Evolutionary conservation across 306 rosid species (phyloP).

Genomic region (Styphnolobium japonicum): DNA sequence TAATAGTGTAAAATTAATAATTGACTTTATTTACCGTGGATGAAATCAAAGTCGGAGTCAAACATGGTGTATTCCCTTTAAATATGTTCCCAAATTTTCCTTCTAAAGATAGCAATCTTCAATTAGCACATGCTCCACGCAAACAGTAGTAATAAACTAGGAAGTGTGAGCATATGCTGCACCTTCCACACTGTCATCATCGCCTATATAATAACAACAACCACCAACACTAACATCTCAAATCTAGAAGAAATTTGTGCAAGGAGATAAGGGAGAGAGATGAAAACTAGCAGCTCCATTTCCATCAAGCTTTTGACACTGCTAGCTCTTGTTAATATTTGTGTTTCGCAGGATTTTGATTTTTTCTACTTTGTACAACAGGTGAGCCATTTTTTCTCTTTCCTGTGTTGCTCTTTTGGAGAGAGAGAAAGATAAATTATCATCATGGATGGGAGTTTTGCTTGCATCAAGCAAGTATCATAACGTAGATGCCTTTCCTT

Average conservation of each 20-base stretch:
- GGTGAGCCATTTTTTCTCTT: constrained; percentile 14
- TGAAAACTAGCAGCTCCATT: background rate
- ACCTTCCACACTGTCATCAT: background rate
- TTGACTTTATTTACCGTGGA: no score
- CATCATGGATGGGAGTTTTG: background rate
- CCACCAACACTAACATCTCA: background rate
- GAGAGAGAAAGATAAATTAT: background rate
- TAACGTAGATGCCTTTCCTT: background rate
- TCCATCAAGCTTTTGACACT: constrained; percentile 23
- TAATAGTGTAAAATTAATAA: no score
- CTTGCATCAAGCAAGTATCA: background rate
- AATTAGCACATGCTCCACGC: background rate
- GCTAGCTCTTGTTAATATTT: background rate
- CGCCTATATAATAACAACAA: background rate
- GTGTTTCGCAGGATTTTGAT: constrained; percentile 26
- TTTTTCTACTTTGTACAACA: constrained; percentile 44
- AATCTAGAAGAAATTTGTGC: background rate
- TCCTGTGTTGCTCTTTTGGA: background rate
- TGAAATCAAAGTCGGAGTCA: background rate
- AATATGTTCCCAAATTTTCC: background rate
- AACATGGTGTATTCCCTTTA: background rate
- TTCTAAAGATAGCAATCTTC: background rate
- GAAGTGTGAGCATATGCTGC: background rate
- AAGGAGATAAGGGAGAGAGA: background rate
- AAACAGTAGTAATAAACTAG: background rate